Evolutionary conservation across 163 green algal species (phyloP), one percentile per base, ranked within the genome.

Genomic region (Scenedesmus sp.): DNA sequence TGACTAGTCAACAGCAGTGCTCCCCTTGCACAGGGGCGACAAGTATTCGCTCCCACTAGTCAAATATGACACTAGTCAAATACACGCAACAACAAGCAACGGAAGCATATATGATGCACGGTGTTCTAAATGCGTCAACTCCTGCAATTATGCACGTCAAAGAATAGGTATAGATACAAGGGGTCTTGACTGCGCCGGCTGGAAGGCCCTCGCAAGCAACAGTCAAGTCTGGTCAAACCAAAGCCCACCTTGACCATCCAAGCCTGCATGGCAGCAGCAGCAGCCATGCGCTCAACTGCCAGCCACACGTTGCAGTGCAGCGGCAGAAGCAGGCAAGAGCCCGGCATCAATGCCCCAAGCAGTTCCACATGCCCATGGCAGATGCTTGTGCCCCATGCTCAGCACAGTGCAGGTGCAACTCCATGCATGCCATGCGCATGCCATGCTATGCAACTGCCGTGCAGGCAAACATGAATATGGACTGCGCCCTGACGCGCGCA

Each of bases 1-100:
- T 9, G 59, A 64, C 57, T 60, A 66, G 46, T 52, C 82, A 52
- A 87, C 23, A 46, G 82, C 20, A 76, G 18, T 77, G 57, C 83
- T 88, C 83, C 83, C 83, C 83, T 88, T 88, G 18, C 46, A 88
- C 83, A 88, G 83, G 83, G 83, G 83, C 83, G 77, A n/a, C 8
- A 59, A 66, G 57, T 52, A 23, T 15, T 52, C 70, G 23, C 70
- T 79, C 70, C 23, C 70, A 6, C 70, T 79, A 79, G 70, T 79
- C 70, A 79, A 79, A 79, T 79, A 8, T 59, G 34, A 46, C 57
- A 52, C 82, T 70, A 73, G 59, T 60, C n/a, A 55, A 59, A 86
- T n/a, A 73, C 59, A 59, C 57, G n/a, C n/a, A 88, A 76, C 59
- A 13, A 88, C 83, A 77, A 59, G 20, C 83, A 88, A 76, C 83